Percentiles rank a stretch among this genome's conserved stretches.
These are phyloP conservation scores for Monosporascus sp. DNA, from an alignment of 2,329 filamentous ascomycete species.

Conservation along the genomic window DNA sequence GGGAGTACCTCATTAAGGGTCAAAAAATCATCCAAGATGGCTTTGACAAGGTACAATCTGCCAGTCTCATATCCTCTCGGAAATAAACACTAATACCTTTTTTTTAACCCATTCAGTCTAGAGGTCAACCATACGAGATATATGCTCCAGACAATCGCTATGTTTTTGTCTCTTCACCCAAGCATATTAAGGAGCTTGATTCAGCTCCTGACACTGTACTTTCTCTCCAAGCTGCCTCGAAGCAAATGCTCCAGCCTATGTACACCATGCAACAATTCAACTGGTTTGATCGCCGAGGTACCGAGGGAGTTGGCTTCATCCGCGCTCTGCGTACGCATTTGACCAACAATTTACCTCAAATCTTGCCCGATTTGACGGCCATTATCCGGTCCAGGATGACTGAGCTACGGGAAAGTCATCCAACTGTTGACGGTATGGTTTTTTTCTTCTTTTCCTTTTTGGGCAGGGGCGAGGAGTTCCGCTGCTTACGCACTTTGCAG, in stretches of 20 bases:
- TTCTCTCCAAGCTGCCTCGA: conserved; percentile 13
- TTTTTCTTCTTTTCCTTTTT: too few relatives aligned
- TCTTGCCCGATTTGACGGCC: conserved; percentile 2
- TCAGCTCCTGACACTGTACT: conserved; percentile 6
- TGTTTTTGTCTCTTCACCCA: conserved; percentile 2
- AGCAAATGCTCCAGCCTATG: conserved; percentile 16
- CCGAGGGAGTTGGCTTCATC: conserved; percentile 22
- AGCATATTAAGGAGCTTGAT: conserved; percentile 15
- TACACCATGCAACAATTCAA: conserved; percentile 24
- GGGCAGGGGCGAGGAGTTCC: too few relatives aligned
- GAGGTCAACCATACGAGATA: too few relatives aligned
- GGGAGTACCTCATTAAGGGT: too few relatives aligned
- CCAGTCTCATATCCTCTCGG: too few relatives aligned
- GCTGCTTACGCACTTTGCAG: too few relatives aligned
- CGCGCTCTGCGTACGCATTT: conserved; percentile 14
- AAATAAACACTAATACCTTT: too few relatives aligned
- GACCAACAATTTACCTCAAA: conserved; percentile 13
- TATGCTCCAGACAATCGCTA: conserved; percentile 5
- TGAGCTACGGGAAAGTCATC: too few relatives aligned
- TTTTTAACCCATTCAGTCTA: too few relatives aligned
- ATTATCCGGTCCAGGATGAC: not conserved
- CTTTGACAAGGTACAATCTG: too few relatives aligned
- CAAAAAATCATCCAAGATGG: too few relatives aligned
- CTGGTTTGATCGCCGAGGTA: conserved; percentile 23
- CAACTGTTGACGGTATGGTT: too few relatives aligned